These are phyloP conservation scores for Sclerotinia sclerotiorum DNA, from an alignment of 2,329 filamentous ascomycete genomes.

Conservation along the genomic window DNA sequence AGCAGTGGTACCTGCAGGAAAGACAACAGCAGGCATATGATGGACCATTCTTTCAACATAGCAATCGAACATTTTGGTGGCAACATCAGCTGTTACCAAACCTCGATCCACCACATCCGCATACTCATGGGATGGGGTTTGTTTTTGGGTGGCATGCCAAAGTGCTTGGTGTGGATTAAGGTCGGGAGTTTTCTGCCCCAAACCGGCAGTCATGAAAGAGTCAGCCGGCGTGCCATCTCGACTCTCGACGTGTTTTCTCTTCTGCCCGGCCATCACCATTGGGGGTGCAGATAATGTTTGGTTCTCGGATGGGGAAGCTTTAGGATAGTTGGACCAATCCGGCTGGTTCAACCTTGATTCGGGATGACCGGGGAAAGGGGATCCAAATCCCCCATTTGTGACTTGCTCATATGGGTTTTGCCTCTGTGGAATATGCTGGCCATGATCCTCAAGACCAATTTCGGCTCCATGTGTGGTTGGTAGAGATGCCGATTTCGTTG, in stretches of 20 bases:
- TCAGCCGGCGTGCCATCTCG: conserved; percentile 25
- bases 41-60: conserved; percentile 61
- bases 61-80: conserved; percentile 54
- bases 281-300: conserved; percentile 34
- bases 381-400: conserved; percentile 37
- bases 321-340: conserved; percentile 37
- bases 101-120: conserved; percentile 56
- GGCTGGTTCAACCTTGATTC: conserved; percentile 28
- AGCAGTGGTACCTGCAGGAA: conserved; percentile 54
- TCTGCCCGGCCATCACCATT: conserved; percentile 41
- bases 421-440: conserved; percentile 7
- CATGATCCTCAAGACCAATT: conserved; percentile 23
- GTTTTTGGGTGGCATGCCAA: conserved; percentile 18
- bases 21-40: conserved; percentile 63
- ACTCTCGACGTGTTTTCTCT: conserved; percentile 39
- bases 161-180: not conserved
- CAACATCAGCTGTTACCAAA: conserved; percentile 55
- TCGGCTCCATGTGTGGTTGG: conserved; percentile 21
- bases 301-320: conserved; percentile 33
- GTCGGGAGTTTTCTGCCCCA: conserved; percentile 18
- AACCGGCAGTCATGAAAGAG: conserved; percentile 19
- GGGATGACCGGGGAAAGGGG: conserved; percentile 30
- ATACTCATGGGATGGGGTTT: conserved; percentile 38
- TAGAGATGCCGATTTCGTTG: conserved; percentile 32
- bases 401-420: conserved; percentile 40